Base-by-base conservation (phyloP, 345 rosid species). In the Populus tremula region DNA sequence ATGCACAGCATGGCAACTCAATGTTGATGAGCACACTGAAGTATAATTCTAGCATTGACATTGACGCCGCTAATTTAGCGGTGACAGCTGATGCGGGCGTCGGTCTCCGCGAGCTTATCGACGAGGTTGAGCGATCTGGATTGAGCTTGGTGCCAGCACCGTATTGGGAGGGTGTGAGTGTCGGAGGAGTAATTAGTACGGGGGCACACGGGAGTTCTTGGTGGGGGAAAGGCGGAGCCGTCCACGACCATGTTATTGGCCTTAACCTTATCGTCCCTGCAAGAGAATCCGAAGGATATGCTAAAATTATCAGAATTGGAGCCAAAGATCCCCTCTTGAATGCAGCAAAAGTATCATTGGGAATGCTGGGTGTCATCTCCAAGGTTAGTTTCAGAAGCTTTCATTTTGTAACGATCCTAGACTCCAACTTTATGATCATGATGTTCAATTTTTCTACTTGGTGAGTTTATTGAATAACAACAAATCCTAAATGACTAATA, bases 121-220 rank as follows among this genome's bases (percentile, higher is more conserved):
- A 93, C 74, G 81, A 73, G 73, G 94, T 95, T 5, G 98, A 95
- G 74, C 84, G 23, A 27, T 84, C 78, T 14, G 95, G 97, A 65
- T 56, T 93, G 75, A 93, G 96, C 81, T 69, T 93, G 13, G 92
- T 83, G 66, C 88, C 94, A 1, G 91, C 94, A 0, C 94, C 98
- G 12, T 95, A 95, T 56, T 93, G 98, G 99, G 97, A 95, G 78
- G 99, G 99, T 36, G 93, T 92, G 69, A 95, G 97, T 67, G 70
- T 92, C 0, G 98, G 91, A 31, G 99, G 99, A n/a, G 8, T 91
- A 63, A 89, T 95, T 25, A 89, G 91, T 74, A 93, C 96, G 0
- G 99, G 98, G 10, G 87, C 99, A 0, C 99, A 95, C n/a, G 99
- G 99, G 4, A 95, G 99, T 80, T 93, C 99, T 0, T 95, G 98